Base-by-base conservation (phyloP, 352 stramenopile species). In the Thraustotheca clavata region DNA sequence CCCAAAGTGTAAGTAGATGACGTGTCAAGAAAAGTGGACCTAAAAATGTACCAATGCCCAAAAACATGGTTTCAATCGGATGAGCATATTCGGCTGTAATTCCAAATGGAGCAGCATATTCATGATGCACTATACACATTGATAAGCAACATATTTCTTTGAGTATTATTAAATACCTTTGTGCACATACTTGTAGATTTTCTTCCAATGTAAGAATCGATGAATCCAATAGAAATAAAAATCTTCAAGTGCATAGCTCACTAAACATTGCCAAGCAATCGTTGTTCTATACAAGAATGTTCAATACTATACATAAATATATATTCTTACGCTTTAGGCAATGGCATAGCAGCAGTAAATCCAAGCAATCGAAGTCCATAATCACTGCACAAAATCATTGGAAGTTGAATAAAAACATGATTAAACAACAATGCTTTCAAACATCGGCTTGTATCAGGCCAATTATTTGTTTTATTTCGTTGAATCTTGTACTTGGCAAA, bases 171-270 rank as follows among this genome's bases (percentile, higher is more conserved):
- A 54, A 3, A 9, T 65, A 65, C 48, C 9, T 18, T 69, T 69
- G 62, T 69, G 62, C 9, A 69, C 46, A 48, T 69, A 67, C 57
- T 69, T 69, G 62, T 69, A 69, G 50, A 69, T 24, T 14, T 26
- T 67, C 50, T 69, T 69, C 20, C 47, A 46, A 40, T 69, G 62
- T 20, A 69, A 18, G 34, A 69, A 46, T n/a, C 62, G 62, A 27
- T 69, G 62, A 55, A 65, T 31, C 62, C 62, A 69, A 47, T 69
- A 69, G 39, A 69, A 69, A 32, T 62, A 66, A 36, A 65, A 66
- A 18, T 69, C 62, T 36, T 69, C 52, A 16, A 69, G 29, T 38
- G 66, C 47, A 32, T 66, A 69, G 34, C 49, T 60, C 11, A 63
- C 32, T 4, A 69, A 32, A 35, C 39, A 63, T 35, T 69, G 39